Conservation (phyloP, 83 land plant genomes). For the Picea abies region DNA sequence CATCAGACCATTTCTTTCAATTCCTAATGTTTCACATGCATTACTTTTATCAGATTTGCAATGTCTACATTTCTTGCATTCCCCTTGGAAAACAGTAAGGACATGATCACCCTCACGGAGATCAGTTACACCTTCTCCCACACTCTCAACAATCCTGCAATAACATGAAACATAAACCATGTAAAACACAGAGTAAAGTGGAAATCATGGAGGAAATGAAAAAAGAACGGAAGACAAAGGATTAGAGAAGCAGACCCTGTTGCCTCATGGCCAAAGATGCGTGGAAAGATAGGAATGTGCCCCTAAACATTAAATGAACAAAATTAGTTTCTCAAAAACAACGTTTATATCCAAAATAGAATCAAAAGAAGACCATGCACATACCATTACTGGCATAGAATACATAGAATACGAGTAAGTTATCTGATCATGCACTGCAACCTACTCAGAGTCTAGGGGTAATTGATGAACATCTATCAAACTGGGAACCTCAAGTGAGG, state of each 20-base stretch:
- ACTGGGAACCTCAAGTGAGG: too few relatives aligned
- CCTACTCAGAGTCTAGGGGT: too few relatives aligned
- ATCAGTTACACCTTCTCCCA: constrained; percentile 67
- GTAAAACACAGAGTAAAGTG: neutral
- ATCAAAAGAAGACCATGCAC: too few relatives aligned
- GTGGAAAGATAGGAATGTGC: constrained; percentile 49
- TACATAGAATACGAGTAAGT: too few relatives aligned
- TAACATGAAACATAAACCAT: neutral
- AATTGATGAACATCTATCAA: too few relatives aligned
- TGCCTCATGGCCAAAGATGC: constrained; percentile 79
- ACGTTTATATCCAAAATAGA: too few relatives aligned
- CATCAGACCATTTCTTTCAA: constrained; percentile 71
- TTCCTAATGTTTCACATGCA: constrained; percentile 54
- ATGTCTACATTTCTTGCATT: constrained; percentile 57
- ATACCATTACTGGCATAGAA: too few relatives aligned
- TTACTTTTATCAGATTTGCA: constrained; percentile 62
- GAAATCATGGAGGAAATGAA: neutral
- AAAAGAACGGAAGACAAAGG: neutral
- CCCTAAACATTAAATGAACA: constrained; percentile 24
- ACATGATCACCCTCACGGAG: constrained; percentile 69
- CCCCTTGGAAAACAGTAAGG: constrained; percentile 67
- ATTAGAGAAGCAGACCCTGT: constrained; percentile 36
- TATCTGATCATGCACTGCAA: too few relatives aligned
- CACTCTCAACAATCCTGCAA: constrained; percentile 67
- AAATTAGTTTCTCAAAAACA: neutral